Evolutionary conservation across 2,329 filamentous ascomycete genomes (phyloP).

Genomic region (Ascochyta clinopodiicola): DNA sequence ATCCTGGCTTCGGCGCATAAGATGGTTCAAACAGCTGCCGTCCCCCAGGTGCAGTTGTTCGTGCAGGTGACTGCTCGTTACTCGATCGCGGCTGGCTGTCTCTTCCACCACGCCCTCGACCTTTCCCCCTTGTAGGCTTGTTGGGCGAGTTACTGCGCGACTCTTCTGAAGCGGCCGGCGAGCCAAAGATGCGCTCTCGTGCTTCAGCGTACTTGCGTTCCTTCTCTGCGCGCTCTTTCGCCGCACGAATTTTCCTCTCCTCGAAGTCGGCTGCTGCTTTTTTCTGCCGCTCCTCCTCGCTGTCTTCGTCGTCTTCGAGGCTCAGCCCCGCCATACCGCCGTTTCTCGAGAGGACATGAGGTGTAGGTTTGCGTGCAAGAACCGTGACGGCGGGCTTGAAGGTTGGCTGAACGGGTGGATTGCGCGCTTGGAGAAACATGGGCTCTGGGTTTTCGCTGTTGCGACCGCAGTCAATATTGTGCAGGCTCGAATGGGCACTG

Average conservation of each 20-base stretch:
- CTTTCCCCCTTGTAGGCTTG: slow-evolving; percentile 45
- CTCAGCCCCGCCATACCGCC: slow-evolving; percentile 56
- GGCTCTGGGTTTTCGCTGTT: slow-evolving; percentile 75
- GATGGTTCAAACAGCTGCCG: slow-evolving; percentile 80
- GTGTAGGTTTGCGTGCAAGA: slow-evolving; percentile 79
- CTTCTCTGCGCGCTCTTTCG: slow-evolving; percentile 84
- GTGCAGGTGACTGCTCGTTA: slow-evolving; percentile 46
- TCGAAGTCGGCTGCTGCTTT: slow-evolving; percentile 72
- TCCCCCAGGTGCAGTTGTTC: slow-evolving; percentile 36
- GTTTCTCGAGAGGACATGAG: slow-evolving; percentile 66
- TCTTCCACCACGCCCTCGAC: slow-evolving; percentile 45
- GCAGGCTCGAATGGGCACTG: not conserved
- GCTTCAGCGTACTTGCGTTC: slow-evolving; percentile 89
- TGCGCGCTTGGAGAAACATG: slow-evolving; percentile 73
- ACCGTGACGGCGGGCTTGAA: slow-evolving; percentile 87
- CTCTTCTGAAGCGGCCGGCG: slow-evolving; percentile 48
- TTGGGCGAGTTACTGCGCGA: slow-evolving; percentile 46
- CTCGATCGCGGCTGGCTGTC: slow-evolving; percentile 48
- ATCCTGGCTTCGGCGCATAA: slow-evolving; percentile 69
- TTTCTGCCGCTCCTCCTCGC: slow-evolving; percentile 66
- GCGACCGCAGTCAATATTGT: slow-evolving; percentile 22
- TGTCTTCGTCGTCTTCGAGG: slow-evolving; percentile 64
- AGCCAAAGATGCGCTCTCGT: slow-evolving; percentile 84
- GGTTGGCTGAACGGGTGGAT: slow-evolving; percentile 69
- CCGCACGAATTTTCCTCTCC: slow-evolving; percentile 78